A percentile compares a stretch with the other conserved stretches of the same genome.
Evolutionary conservation across 495 filamentous ascomycete species (phyloP).

Genomic region (Podospora fimiseda): DNA sequence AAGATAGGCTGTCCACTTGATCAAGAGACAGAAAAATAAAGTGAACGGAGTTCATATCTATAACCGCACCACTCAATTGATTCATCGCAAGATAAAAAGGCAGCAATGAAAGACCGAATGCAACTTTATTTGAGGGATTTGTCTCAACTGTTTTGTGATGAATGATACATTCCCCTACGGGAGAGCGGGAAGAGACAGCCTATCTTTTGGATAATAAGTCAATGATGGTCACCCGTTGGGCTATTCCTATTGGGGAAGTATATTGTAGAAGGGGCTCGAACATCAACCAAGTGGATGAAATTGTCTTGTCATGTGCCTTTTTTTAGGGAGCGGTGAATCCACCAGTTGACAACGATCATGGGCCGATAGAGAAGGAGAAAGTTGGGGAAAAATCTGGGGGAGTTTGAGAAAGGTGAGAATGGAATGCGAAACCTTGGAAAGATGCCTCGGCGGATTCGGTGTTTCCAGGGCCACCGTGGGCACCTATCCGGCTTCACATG

Average conservation of each 20-base stretch:
- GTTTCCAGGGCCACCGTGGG: background rate
- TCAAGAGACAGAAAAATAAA: background rate
- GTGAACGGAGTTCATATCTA: background rate
- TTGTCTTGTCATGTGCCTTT: background rate
- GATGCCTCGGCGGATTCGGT: constrained; percentile 21
- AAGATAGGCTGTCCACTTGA: no score
- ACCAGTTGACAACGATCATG: background rate
- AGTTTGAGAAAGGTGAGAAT: no score
- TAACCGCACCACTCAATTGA: background rate
- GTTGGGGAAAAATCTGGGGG: background rate
- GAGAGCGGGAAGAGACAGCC: background rate
- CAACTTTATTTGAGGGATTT: background rate
- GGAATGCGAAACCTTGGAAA: no score
- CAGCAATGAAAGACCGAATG: background rate
- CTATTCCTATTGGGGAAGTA: background rate
- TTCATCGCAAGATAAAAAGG: background rate
- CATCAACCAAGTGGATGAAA: background rate
- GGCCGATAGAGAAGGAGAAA: background rate
- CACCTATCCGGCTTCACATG: constrained; percentile 22
- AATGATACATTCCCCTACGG: background rate
- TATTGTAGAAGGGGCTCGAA: background rate
- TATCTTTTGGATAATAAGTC: background rate
- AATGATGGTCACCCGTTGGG: no score
- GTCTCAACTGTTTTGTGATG: background rate
- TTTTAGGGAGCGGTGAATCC: background rate